These are phyloP conservation scores for Auricularia cornea DNA, from an alignment of 768 basidiomycete species.

Conservation along the genomic window DNA sequence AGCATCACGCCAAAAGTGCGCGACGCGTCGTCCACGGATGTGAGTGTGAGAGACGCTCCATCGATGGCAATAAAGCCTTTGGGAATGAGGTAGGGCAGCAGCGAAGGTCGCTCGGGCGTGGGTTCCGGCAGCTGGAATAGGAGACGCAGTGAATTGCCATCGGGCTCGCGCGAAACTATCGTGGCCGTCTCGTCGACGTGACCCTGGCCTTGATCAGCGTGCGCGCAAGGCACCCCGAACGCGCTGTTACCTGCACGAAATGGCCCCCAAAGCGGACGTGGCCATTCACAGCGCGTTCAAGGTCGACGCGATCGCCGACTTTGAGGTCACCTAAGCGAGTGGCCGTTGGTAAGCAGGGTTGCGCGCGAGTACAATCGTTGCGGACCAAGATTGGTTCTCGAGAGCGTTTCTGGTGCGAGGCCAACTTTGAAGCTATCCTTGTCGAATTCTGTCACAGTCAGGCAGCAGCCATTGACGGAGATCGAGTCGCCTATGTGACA, in stretches of 20 bases:
- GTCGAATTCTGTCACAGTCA: constrained; percentile 87
- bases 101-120: constrained; percentile 47
- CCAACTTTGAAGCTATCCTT: constrained; percentile 87
- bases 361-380: neutral
- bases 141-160: constrained; percentile 85
- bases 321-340: constrained; percentile 55
- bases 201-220: constrained; percentile 44
- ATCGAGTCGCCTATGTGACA: constrained; percentile 94
- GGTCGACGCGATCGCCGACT: constrained; percentile 75
- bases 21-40: constrained; percentile 55
- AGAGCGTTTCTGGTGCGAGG: constrained; percentile 91
- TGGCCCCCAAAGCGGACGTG: constrained; percentile 93
- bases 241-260: constrained; percentile 73
- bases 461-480: constrained; percentile 76
- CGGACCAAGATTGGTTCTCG: constrained; percentile 82
- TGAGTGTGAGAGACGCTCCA: constrained; percentile 88
- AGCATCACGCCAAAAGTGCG: constrained; percentile 85
- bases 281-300: constrained; percentile 91
- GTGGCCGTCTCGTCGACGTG: constrained; percentile 89
- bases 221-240: neutral
- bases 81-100: constrained; percentile 76
- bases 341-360: neutral
- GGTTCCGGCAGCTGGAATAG: constrained; percentile 66
- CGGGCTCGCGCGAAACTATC: constrained; percentile 51
- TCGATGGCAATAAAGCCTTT: constrained; percentile 96